phyloP scores from a whole-genome alignment of 2,329 filamentous ascomycete species.

The Ilyonectria mors-panacis region DNA sequence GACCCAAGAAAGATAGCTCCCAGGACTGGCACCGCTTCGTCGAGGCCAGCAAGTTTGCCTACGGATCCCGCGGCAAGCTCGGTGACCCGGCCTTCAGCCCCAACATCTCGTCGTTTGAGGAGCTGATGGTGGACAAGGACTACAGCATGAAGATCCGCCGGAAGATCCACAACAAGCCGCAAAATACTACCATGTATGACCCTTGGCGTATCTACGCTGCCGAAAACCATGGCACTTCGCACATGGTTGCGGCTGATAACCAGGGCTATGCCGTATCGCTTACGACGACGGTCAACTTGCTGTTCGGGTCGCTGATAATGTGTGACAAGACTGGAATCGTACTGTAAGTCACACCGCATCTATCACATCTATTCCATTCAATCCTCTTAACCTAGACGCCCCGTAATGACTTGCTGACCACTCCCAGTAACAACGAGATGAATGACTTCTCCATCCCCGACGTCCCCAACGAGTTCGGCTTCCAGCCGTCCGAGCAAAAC shows the following conservation, averaged over 20 bases:
- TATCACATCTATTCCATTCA: slow-evolving; percentile 45
- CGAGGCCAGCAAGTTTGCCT: slow-evolving; percentile 92
- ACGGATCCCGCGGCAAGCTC: slow-evolving; percentile 82
- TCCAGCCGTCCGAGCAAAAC: slow-evolving; percentile 84
- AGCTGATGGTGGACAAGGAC: slow-evolving; percentile 73
- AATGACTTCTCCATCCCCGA: slow-evolving; percentile 91
- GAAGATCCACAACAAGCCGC: slow-evolving; percentile 81
- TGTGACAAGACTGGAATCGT: slow-evolving; percentile 88
- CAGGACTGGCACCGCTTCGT: slow-evolving; percentile 80
- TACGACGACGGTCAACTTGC: slow-evolving; percentile 89
- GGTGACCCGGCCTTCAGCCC: slow-evolving; percentile 85
- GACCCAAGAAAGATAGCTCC: neutral
- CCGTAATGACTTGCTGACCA: neutral
- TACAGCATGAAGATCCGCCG: slow-evolving; percentile 73
- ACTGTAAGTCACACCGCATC: slow-evolving; percentile 66
- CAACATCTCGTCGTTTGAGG: slow-evolving; percentile 75
- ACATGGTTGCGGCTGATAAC: slow-evolving; percentile 79
- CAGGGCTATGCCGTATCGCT: slow-evolving; percentile 83
- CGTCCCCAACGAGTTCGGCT: slow-evolving; percentile 85
- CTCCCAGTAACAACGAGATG: slow-evolving; percentile 71
- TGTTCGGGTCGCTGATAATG: slow-evolving; percentile 86
- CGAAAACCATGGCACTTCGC: slow-evolving; percentile 81
- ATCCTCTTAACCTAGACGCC: neutral
- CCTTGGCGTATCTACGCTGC: slow-evolving; percentile 76
- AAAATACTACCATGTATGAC: slow-evolving; percentile 82